These are phyloP conservation scores for Cubamyces lactineus DNA, from an alignment of 768 basidiomycete species.

Conservation along the genomic window DNA sequence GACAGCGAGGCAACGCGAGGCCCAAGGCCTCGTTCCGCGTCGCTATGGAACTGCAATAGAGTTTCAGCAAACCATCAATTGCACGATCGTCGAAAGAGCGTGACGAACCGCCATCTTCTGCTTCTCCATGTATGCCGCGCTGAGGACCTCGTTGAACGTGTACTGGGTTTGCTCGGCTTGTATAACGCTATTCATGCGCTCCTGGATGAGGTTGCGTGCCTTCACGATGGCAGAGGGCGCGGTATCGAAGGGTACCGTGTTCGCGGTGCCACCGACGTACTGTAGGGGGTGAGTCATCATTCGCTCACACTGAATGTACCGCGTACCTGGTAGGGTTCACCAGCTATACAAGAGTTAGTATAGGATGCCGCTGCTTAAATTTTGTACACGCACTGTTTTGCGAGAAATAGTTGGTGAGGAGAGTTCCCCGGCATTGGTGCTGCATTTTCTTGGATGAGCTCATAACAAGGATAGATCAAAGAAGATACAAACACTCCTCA, in stretches of 20 bases:
- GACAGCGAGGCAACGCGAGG: constrained; percentile 76
- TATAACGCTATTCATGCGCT: constrained; percentile 42
- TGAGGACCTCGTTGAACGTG: constrained; percentile 77
- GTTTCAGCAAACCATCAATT: not conserved
- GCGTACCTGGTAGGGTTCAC: constrained; percentile 76
- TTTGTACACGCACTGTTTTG: constrained; percentile 57
- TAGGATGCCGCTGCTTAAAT: constrained; percentile 4
- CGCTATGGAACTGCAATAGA: constrained; percentile 69
- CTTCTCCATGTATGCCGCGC: constrained; percentile 82
- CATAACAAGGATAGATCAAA: not conserved
- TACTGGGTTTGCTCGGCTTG: constrained; percentile 45
- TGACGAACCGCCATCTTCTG: constrained; percentile 76
- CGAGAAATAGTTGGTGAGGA: constrained; percentile 83
- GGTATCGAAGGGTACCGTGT: constrained; percentile 65
- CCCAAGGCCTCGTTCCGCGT: constrained; percentile 74
- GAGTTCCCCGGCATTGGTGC: constrained; percentile 75
- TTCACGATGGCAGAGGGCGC: constrained; percentile 61
- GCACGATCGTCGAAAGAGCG: constrained; percentile 26
- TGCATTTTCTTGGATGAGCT: constrained; percentile 30
- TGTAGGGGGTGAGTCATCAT: constrained; percentile 31
- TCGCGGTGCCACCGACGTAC: constrained; percentile 79
- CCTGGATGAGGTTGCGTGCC: constrained; percentile 62
- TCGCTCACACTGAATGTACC: not conserved
- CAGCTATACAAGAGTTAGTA: constrained; percentile 48
- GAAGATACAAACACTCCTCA: constrained; percentile 56